Base-by-base conservation (phyloP, 495 filamentous ascomycete species). In the Rhizodiscina lignyota region DNA sequence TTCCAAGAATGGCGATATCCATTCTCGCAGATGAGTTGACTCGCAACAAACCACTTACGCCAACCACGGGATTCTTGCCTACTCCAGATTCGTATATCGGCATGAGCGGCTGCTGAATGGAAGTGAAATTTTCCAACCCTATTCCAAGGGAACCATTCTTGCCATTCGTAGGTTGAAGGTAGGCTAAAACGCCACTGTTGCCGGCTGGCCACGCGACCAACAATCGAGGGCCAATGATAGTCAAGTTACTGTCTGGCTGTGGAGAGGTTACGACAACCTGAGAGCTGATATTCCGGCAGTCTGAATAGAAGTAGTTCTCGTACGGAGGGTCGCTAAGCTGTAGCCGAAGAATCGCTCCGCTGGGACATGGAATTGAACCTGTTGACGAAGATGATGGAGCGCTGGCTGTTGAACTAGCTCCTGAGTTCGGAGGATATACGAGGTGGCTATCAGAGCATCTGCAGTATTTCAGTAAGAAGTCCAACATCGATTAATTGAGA, bases 181-280 rank as follows among this genome's bases (percentile, higher is more conserved):
- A 74, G 2, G 62, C 46, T 4, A 59, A 59, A 20, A 63, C 56
- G 20, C 73, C 73, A 36, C 70, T 75, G 45, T 78, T 68, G 8
- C 73, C 73, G 6, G 72, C 68, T 5, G 73, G 70, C 73, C 73
- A 78, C 8, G 73, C 73, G 28, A 77, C 40, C 34, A 77, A 53
- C 32, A 76, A 45, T 33, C 71, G 58, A 15, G 71, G 70, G 1
- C 59, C 48, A 36, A 73, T 72, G 27, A 66, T 42, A 3, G 54
- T 60, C 0, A 75, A 58, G 35, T 74, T 58, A 47, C 62, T 72
- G 23, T 62, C 52, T n/a, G 55, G 40, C 0, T 61, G 48, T 3
- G 72, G 70, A 39, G 54, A 68, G 4, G 72, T 75, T 11, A 77
- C 53, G 2, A 76, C 64, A 0, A 71, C 67, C 41, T 77, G 72